A percentile compares a stretch with the other conserved stretches of the same genome.
phyloP scores from a whole-genome alignment of 2,329 filamentous ascomycete genomes.

The Monosporascus sp. region DNA sequence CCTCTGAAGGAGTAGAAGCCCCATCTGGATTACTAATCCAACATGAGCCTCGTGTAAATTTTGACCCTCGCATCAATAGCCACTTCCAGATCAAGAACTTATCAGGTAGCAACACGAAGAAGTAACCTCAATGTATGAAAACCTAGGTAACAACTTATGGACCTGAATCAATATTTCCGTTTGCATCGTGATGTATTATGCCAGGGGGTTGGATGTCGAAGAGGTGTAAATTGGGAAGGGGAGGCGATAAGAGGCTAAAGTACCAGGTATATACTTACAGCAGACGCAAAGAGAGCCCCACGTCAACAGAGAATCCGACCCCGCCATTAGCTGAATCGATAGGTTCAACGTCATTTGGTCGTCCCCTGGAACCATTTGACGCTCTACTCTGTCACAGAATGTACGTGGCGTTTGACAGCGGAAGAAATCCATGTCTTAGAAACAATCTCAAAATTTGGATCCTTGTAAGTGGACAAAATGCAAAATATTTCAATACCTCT shows the following conservation, averaged over 20 bases:
- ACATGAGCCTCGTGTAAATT: background rate
- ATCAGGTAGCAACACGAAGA: too few relatives aligned
- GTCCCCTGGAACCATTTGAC: background rate
- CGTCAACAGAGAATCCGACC: background rate
- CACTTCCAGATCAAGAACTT: too few relatives aligned
- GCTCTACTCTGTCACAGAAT: background rate
- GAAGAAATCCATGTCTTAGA: too few relatives aligned
- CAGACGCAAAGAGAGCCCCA: background rate
- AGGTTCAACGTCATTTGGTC: background rate
- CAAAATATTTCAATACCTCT: background rate
- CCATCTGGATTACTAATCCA: background rate
- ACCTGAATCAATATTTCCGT: background rate
- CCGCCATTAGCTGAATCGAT: background rate
- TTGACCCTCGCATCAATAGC: too few relatives aligned
- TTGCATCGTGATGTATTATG: background rate
- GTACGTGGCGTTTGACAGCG: background rate
- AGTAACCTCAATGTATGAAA: too few relatives aligned
- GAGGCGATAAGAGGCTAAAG: background rate
- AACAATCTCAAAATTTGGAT: too few relatives aligned
- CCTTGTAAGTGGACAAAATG: too few relatives aligned
- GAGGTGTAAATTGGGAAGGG: background rate
- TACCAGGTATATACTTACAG: background rate
- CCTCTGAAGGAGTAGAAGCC: background rate
- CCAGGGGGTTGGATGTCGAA: background rate
- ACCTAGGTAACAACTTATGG: background rate